Evolutionary conservation across 768 basidiomycete species (phyloP), one percentile per base, ranked within the genome.

Genomic region (Tricholomella constricta): DNA sequence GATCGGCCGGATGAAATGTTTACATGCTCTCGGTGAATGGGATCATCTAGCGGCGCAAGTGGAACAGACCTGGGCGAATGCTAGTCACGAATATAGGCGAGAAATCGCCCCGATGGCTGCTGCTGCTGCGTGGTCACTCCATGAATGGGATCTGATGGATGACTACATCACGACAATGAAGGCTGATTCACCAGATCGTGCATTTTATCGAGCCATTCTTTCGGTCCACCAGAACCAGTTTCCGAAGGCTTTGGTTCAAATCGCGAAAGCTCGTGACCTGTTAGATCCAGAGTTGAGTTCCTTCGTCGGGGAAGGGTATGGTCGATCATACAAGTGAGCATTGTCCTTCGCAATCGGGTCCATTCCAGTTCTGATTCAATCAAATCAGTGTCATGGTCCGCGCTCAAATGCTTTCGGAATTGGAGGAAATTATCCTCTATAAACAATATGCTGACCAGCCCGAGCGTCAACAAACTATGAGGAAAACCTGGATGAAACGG

Each of bases 141-240:
- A 89, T 58, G 95, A 98, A 62, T 99, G 97, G 97, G 94, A 98
- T 61, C 81, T 87, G 3, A 99, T 99, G 97, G 97, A 98, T 40
- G 87, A 94, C 61, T 98, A 97, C 67, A 96, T 99, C 50, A 78
- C 82, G 4, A 90, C 89, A 2, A 96, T 99, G 92, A 92, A 91
- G 66, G 71, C 78, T 22, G 96, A 98, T 65, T 94, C 95, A 3
- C 84, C 94, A 0, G 97, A 99, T 69, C 82, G 94, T 23, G 89
- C 91, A 6, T 99, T 98, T 78, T 98, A 97, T 75, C 84, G 91
- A 26, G 96, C 97, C 2, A 97, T 99, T 56, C 78, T 99, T 36
- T 87, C 90, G 9, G 93, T 99, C 19, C 96, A 99, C 66, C 90
- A 97, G 64, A 96, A 95, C 60, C 94, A 98, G 69, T 98, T 95